Evolutionary conservation across 2,329 filamentous ascomycete genomes (phyloP), one percentile per base, ranked within the genome.

Genomic region (Fusarium haematococcum): DNA sequence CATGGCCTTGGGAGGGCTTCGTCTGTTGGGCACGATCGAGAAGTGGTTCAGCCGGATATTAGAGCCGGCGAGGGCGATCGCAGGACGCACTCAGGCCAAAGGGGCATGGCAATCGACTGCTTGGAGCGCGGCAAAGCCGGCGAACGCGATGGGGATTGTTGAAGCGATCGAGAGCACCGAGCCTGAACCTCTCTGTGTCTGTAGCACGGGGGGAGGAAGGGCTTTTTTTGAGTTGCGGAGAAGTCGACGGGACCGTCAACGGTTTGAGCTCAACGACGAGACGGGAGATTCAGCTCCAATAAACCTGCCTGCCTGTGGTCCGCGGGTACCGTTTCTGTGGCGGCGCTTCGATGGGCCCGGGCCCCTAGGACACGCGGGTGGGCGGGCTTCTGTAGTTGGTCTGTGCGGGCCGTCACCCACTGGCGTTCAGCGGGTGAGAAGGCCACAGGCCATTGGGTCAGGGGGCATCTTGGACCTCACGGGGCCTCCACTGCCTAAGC

Each of bases 61-160:
- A 67, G 66, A 69, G 69, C 70, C 69, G 70, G 70, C 69, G 72
- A 79, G 69, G 63, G 75, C 69, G 70, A 75, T 74, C 70, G 75
- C 70, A 64, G 60, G 71, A 66, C 75, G 69, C 73, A 74, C 66
- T 63, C 54, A 43, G 63, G 56, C 66, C 75, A 71, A 70, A 66
- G 68, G 75, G 67, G 69, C 77, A 79, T 78, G 66, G 76, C 76
- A 78, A 66, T 73, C 59, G 48, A 73, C 54, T 60, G 57, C 62
- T 67, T 67, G 50, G 37, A 70, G 74, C 71, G 57, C 71, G 70
- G 74, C 74, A 65, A 64, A 59, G 68, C 74, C 67, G 65, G 68
- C 75, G 67, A 67, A 67, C 66, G 61, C 70, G 74, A 56, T 68
- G 54, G 43, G 54, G 43, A 56, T 50, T 43, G 33, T 67, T 52